phyloP scores from a whole-genome alignment of 306 rosid genomes.

The Quercus agrifolia region DNA sequence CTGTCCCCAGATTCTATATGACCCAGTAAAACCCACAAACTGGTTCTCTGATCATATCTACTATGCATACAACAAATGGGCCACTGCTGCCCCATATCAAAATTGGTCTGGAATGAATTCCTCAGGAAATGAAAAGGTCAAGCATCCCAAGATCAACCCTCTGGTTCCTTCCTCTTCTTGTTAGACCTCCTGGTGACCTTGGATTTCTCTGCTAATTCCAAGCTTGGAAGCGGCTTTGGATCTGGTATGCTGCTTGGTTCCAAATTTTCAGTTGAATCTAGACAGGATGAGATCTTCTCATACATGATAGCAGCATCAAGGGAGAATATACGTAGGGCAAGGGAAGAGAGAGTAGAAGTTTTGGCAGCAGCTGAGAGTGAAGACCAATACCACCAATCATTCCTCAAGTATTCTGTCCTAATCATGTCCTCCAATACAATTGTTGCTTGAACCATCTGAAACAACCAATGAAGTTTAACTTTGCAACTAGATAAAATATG shows the following conservation, averaged over 20 bases:
- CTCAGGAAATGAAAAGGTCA: slow-evolving; percentile 11
- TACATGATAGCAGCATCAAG: slow-evolving; percentile 88
- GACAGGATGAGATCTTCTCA: slow-evolving; percentile 54
- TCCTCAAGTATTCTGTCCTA: slow-evolving; percentile 75
- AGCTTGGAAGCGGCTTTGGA: slow-evolving; percentile 30
- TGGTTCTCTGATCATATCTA: slow-evolving; percentile 25
- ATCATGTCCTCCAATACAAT: slow-evolving; percentile 89
- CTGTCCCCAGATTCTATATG: slow-evolving; percentile 10
- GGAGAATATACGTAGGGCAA: slow-evolving; percentile 84
- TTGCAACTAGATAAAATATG: not conserved
- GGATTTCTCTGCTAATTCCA: slow-evolving; percentile 64
- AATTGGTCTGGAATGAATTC: slow-evolving; percentile 24
- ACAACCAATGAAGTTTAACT: slow-evolving; percentile 21
- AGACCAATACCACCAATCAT: slow-evolving; percentile 99
- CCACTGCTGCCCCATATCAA: slow-evolving; percentile 24
- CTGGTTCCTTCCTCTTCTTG: slow-evolving; percentile 86
- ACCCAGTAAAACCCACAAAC: slow-evolving; percentile 27
- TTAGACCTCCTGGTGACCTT: slow-evolving; percentile 66
- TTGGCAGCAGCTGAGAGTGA: slow-evolving; percentile 93
- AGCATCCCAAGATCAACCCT: slow-evolving; percentile 44
- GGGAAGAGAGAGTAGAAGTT: slow-evolving; percentile 77
- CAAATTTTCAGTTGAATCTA: slow-evolving; percentile 48
- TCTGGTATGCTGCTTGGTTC: slow-evolving; percentile 52
- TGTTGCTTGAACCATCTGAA: slow-evolving; percentile 93
- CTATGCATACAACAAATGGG: slow-evolving; percentile 12